Base-by-base conservation (phyloP, 352 stramenopile species). In the Phytophthora boehmeriae region DNA sequence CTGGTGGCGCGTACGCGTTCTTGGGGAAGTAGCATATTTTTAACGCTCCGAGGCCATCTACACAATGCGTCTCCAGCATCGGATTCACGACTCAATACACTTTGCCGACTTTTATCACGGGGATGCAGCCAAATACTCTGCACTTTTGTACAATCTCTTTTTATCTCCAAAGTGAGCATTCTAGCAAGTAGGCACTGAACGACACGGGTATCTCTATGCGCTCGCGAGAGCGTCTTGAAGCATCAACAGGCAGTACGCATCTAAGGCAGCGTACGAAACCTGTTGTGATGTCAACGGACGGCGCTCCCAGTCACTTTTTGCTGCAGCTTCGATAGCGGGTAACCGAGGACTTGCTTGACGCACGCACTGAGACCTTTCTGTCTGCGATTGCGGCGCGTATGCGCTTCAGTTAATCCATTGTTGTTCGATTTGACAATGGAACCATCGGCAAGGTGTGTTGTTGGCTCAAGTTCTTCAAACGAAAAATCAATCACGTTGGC, bases 241-340 rank as follows among this genome's bases (percentile, higher is more conserved):
- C 84, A 98, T 82, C 30, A 92, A 56, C 34, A 94, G 63, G 44
- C 80, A 88, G 70, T 80, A 92, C 4, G 86, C 86, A 54, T 94
- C 86, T 34, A 86, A 53, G 3, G 86, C 81, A 6, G 86, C 83
- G 70, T 94, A 94, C n/a, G 73, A 44, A 17, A 91, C 59, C 58
- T 92, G 86, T 35, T 80, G 54, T n/a, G 58, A 19, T 8, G 76
- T 71, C 47, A 94, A 60, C 10, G 86, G 86, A 4, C 83, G 79
- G 13, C 70, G 62, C 42, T 90, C 81, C 86, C 86, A 94, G 59
- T 94, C 81, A 58, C 80, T 91, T 41, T 80, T 66, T 94, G 86
- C 55, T 90, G 78, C 23, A 69, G 53, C 56, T 94, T 94, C 20
- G 78, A 78, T 23, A 94, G 67, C 5, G 83, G 83, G 34, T 67